Evolutionary conservation across 306 rosid genomes (phyloP).

Genomic region (Quillaja saponaria): DNA sequence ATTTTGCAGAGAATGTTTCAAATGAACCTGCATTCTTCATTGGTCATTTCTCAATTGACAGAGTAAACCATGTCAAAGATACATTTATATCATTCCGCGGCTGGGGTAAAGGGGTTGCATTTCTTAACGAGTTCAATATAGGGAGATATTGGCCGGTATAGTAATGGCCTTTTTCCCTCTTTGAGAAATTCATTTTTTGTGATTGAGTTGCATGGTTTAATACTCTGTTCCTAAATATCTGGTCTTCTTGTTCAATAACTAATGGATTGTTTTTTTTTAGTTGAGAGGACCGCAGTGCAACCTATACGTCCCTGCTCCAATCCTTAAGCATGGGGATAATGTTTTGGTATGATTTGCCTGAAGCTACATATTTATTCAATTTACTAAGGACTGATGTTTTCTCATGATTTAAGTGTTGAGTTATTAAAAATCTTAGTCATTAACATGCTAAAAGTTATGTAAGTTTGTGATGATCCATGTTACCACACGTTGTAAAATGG

Average conservation of each 20-base stretch:
- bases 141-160: constrained; percentile 99
- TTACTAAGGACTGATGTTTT: not conserved
- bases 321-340: constrained; percentile 69
- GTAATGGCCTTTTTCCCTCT: constrained; percentile 6
- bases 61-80: constrained; percentile 57
- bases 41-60: constrained; percentile 63
- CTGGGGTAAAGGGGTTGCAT: constrained; percentile 87
- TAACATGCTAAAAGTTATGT: not conserved
- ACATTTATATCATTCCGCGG: constrained; percentile 71
- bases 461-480: not conserved
- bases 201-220: constrained; percentile 8
- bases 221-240: constrained; percentile 2
- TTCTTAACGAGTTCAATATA: constrained; percentile 69
- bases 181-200: constrained; percentile 16
- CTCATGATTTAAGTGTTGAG: not conserved
- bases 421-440: not conserved
- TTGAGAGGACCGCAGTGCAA: constrained; percentile 85
- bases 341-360: constrained; percentile 54
- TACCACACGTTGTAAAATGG: too few relatives aligned
- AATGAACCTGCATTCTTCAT: constrained; percentile 71
- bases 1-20: constrained; percentile 54
- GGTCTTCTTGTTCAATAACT: constrained; percentile 18
- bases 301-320: constrained; percentile 86
- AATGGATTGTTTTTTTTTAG: constrained; percentile 45
- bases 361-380: not conserved